phyloP scores from a whole-genome alignment of 768 basidiomycete species.

The Serendipita sp. region DNA sequence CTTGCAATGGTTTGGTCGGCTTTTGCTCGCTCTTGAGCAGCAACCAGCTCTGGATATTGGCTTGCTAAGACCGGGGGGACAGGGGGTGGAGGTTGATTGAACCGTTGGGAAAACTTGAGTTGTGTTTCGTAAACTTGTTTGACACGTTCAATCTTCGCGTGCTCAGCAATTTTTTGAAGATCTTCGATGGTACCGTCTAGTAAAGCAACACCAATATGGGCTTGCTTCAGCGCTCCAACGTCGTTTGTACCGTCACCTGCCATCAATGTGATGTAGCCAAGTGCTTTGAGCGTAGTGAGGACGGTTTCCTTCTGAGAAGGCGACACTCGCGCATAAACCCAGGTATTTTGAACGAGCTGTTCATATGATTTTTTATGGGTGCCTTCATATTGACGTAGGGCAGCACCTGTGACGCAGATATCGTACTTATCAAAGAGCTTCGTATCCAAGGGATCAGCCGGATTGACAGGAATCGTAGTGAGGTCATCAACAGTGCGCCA shows the following conservation, averaged over 20 bases:
- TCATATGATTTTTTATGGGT: constrained; percentile 41
- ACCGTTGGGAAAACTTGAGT: constrained; percentile 72
- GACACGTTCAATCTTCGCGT: constrained; percentile 73
- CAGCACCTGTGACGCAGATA: constrained; percentile 90
- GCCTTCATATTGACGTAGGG: constrained; percentile 73
- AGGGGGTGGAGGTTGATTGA: constrained; percentile 86
- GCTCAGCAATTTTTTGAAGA: constrained; percentile 82
- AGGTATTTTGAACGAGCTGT: constrained; percentile 79
- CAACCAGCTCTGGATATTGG: constrained; percentile 76
- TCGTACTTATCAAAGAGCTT: constrained; percentile 75
- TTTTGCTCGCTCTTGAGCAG: constrained; percentile 69
- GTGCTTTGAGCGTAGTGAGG: constrained; percentile 69
- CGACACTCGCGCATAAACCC: constrained; percentile 97
- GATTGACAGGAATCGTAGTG: constrained; percentile 74
- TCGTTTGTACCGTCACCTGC: constrained; percentile 99
- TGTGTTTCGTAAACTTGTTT: constrained; percentile 98
- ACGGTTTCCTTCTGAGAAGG: constrained; percentile 93
- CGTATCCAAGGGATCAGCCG: constrained; percentile 57
- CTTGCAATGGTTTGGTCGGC: constrained; percentile 47
- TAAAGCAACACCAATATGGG: constrained; percentile 88
- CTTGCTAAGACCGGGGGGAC: constrained; percentile 80
- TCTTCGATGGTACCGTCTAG: constrained; percentile 86
- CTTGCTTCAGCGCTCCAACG: constrained; percentile 95
- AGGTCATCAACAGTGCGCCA: constrained; percentile 92
- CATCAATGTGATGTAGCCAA: constrained; percentile 92